Evolutionary conservation across 2,329 filamentous ascomycete genomes (phyloP).

Genomic region (Nemania sp.): DNA sequence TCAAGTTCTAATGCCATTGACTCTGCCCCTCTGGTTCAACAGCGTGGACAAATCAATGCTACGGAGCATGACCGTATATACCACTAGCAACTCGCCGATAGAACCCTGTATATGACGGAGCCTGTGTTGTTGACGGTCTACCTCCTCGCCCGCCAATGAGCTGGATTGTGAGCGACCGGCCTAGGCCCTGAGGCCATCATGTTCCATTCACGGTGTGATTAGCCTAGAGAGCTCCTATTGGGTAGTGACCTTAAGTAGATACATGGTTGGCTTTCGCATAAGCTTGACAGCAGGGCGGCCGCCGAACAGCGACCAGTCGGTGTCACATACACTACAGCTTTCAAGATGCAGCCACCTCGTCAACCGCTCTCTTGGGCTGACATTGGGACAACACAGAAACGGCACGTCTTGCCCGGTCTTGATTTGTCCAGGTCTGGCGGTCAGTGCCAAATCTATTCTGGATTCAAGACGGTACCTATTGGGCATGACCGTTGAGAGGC

Average conservation of each 20-base stretch:
- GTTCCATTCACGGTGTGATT: conserved; percentile 22
- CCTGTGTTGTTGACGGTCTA: conserved; percentile 12
- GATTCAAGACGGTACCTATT: conserved; percentile 25
- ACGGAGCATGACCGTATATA: not conserved
- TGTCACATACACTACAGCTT: conserved; percentile 27
- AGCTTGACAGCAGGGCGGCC: conserved; percentile 32
- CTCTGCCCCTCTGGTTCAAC: conserved; percentile 25
- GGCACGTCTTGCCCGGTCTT: conserved; percentile 26
- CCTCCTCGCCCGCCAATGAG: conserved; percentile 17
- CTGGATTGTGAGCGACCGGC: conserved; percentile 14
- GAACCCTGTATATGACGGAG: conserved; percentile 13
- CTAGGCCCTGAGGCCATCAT: conserved; percentile 20
- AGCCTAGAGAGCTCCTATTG: conserved; percentile 11
- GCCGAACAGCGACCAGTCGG: conserved; percentile 27
- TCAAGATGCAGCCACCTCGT: conserved; percentile 36
- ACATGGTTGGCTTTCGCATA: conserved; percentile 23
- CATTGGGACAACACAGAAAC: conserved; percentile 35
- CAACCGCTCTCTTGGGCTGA: conserved; percentile 32
- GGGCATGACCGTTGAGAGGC: conserved; percentile 40
- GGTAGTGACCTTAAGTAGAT: conserved; percentile 16
- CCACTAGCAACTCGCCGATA: conserved; percentile 11
- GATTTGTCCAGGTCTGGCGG: conserved; percentile 37
- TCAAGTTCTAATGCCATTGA: conserved; percentile 3
- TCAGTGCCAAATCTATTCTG: conserved; percentile 21
- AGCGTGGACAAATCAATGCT: not conserved